A percentile compares a stretch with the other conserved stretches of the same genome.
These are phyloP conservation scores for Neonectria hederae DNA, from an alignment of 2,329 filamentous ascomycete species.

Conservation along the genomic window DNA sequence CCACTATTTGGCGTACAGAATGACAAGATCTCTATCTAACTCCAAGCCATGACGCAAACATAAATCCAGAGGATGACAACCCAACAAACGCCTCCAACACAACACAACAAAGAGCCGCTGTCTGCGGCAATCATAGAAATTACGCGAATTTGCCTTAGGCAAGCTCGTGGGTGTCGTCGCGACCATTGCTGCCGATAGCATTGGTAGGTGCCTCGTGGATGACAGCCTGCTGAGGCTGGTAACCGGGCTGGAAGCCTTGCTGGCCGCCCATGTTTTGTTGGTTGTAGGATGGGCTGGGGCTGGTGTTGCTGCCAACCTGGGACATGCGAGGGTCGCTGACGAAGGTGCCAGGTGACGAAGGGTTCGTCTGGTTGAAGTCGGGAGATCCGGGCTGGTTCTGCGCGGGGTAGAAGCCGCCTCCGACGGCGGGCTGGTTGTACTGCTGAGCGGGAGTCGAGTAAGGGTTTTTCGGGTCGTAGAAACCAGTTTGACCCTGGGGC, in stretches of 20 bases:
- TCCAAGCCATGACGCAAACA: slow-evolving; percentile 30
- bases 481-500: slow-evolving; percentile 27
- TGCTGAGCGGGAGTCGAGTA: slow-evolving; percentile 37
- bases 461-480: slow-evolving; percentile 43
- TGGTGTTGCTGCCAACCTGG: slow-evolving; percentile 20
- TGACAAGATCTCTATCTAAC: slow-evolving; percentile 29
- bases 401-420: slow-evolving; percentile 30
- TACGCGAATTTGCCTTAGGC: slow-evolving; percentile 31
- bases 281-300: slow-evolving; percentile 33
- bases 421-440: slow-evolving; percentile 29
- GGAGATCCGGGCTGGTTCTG: slow-evolving; percentile 17
- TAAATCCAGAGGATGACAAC: slow-evolving; percentile 14
- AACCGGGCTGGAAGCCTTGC: slow-evolving; percentile 31
- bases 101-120: not conserved
- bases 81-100: slow-evolving; percentile 23
- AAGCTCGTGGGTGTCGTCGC: slow-evolving; percentile 55
- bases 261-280: slow-evolving; percentile 33
- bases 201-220: slow-evolving; percentile 49
- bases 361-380: slow-evolving; percentile 23
- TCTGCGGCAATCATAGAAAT: not conserved
- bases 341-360: slow-evolving; percentile 22
- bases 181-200: slow-evolving; percentile 15
- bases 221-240: slow-evolving; percentile 36
- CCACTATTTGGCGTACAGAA: slow-evolving; percentile 20
- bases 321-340: slow-evolving; percentile 34